phyloP scores from a whole-genome alignment of 2,329 filamentous ascomycete species.

The Aspergillus fructus region DNA sequence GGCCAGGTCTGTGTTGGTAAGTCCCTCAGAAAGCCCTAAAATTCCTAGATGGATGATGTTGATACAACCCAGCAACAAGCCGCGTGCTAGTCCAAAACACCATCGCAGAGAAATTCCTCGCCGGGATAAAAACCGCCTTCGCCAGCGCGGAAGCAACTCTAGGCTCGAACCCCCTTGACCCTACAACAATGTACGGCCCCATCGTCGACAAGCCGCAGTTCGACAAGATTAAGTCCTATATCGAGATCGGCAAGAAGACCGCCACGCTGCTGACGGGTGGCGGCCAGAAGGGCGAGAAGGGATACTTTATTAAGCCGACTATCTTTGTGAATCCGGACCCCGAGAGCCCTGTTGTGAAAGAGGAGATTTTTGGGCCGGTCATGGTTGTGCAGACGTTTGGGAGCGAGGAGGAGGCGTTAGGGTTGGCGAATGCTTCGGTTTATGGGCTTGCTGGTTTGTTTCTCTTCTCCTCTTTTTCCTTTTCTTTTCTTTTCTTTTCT shows the following conservation, averaged over 20 bases:
- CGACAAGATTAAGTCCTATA: conserved; percentile 10
- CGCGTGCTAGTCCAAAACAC: conserved; percentile 23
- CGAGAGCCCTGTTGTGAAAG: neutral
- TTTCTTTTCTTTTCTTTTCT: neutral
- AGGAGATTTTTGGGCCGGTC: conserved; percentile 14
- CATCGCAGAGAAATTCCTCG: conserved; percentile 17
- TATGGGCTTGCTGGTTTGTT: conserved; percentile 6
- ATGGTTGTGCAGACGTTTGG: conserved; percentile 11
- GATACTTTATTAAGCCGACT: conserved; percentile 12
- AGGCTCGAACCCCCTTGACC: neutral
- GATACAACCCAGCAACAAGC: conserved; percentile 15
- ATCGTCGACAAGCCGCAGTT: conserved; percentile 12
- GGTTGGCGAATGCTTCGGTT: conserved; percentile 4
- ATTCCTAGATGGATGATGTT: no score
- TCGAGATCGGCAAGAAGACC: conserved; percentile 7
- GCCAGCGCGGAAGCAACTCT: conserved; percentile 1
- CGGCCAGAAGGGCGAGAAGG: neutral
- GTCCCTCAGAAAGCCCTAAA: neutral
- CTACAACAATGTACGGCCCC: conserved; percentile 6
- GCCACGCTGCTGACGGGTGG: conserved; percentile 6
- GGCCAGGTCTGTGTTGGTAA: conserved; percentile 22
- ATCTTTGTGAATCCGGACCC: conserved; percentile 11
- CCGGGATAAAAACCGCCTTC: conserved; percentile 11
- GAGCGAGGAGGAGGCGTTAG: conserved; percentile 10
- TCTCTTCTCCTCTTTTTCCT: neutral